Percentiles rank a stretch among this genome's conserved stretches.
These are phyloP conservation scores for Saccharomyces hybrid DNA, from an alignment of 1,139 yeast species.

Conservation along the genomic window DNA sequence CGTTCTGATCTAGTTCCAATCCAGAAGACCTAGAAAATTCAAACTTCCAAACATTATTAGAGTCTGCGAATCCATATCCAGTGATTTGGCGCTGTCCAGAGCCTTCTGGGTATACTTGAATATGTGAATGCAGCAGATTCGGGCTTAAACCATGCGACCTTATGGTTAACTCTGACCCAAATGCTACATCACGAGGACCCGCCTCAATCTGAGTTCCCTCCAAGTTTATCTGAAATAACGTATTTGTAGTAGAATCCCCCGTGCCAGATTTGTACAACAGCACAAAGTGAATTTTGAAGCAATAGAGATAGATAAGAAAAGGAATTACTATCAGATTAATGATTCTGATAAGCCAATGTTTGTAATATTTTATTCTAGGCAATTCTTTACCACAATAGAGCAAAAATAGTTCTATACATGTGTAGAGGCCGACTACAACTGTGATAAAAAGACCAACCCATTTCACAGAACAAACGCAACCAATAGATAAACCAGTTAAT, in stretches of 20 bases:
- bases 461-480: conserved; percentile 89
- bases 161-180: conserved; percentile 55
- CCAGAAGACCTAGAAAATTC: conserved; percentile 39
- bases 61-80: conserved; percentile 67
- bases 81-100: conserved; percentile 70
- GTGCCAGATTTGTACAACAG: conserved; percentile 71
- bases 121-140: conserved; percentile 64
- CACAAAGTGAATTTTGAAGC: conserved; percentile 75
- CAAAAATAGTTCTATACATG: conserved; percentile 63
- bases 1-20: conserved; percentile 24
- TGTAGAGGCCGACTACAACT: conserved; percentile 76
- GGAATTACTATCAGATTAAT: conserved; percentile 69
- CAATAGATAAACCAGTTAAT: conserved; percentile 73
- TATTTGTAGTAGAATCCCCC: conserved; percentile 67
- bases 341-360: conserved; percentile 72
- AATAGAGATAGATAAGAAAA: conserved; percentile 51
- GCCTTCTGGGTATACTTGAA: conserved; percentile 62
- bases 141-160: conserved; percentile 71
- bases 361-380: conserved; percentile 39
- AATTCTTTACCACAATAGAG: conserved; percentile 43
- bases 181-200: conserved; percentile 57
- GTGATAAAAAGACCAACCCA: conserved; percentile 95
- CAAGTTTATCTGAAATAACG: conserved; percentile 62
- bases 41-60: conserved; percentile 56
- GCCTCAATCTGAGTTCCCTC: conserved; percentile 44